A percentile compares a stretch with the other conserved stretches of the same genome.
Evolutionary conservation across 2,329 filamentous ascomycete genomes (phyloP).

Genomic region (Paecilomyces niveus): DNA sequence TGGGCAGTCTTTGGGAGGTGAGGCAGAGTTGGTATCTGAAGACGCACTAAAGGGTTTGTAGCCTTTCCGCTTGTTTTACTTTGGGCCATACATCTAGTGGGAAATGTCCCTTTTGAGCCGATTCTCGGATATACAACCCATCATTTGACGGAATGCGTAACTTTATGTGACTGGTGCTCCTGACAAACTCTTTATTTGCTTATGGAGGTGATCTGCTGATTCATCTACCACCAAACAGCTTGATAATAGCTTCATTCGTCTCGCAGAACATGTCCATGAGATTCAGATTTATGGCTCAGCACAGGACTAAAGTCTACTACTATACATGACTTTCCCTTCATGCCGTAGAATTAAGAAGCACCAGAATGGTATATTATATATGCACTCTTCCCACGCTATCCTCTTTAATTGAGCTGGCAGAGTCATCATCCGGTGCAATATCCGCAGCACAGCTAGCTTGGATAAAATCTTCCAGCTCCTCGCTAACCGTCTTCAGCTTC

Average conservation of each 20-base stretch:
- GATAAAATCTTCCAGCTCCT: slow-evolving; percentile 93
- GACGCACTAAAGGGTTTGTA: slow-evolving; percentile 9
- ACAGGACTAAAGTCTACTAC: neutral
- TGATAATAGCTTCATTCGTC: neutral
- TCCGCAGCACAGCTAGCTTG: slow-evolving; percentile 83
- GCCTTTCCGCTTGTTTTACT: neutral
- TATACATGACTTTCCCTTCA: neutral
- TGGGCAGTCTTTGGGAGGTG: slow-evolving; percentile 39
- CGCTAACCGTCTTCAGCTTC: slow-evolving; percentile 91
- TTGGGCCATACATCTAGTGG: neutral
- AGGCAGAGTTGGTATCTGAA: slow-evolving; percentile 33
- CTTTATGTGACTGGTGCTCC: neutral
- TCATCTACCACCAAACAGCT: neutral
- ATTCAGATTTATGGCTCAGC: neutral
- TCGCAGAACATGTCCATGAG: neutral
- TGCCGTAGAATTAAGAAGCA: neutral
- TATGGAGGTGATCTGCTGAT: neutral
- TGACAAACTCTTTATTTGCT: neutral
- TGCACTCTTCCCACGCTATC: slow-evolving; percentile 12
- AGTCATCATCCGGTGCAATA: slow-evolving; percentile 28
- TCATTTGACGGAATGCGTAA: neutral
- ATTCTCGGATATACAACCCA: neutral
- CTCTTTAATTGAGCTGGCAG: slow-evolving; percentile 12
- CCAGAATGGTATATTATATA: slow-evolving; percentile 2
- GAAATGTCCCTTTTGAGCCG: neutral